Percentiles rank a stretch among this genome's conserved stretches.
These are phyloP conservation scores for Volvox reticuliferus DNA, from an alignment of 139 green algal species.

Conservation along the genomic window DNA sequence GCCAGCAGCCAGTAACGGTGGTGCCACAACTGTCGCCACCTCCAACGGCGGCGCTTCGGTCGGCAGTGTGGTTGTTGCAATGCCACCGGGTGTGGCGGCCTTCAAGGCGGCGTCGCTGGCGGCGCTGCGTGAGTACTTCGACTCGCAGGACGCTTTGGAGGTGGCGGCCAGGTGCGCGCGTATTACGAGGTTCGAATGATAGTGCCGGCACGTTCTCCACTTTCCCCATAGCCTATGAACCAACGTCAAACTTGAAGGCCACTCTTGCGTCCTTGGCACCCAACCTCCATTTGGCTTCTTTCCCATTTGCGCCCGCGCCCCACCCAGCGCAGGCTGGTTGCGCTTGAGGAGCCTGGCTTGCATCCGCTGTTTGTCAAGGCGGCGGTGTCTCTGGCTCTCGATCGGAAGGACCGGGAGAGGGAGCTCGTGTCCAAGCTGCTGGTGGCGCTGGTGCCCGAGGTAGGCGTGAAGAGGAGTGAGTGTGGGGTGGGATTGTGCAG, in stretches of 20 bases:
- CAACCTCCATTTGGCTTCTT: too few relatives aligned
- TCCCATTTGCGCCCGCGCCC: too few relatives aligned
- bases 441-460: conserved; percentile 72
- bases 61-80: not conserved
- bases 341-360: conserved; percentile 88
- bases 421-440: conserved; percentile 89
- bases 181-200: too few relatives aligned
- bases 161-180: not conserved
- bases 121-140: conserved; percentile 90
- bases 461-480: conserved; percentile 39
- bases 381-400: conserved; percentile 83
- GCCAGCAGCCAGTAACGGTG: not conserved
- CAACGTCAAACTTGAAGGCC: too few relatives aligned
- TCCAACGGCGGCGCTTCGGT: conserved; percentile 1
- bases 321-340: conserved; percentile 60
- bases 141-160: conserved; percentile 68
- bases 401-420: conserved; percentile 86
- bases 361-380: conserved; percentile 94
- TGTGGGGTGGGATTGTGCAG: too few relatives aligned
- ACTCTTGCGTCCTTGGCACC: too few relatives aligned
- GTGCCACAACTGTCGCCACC: not conserved
- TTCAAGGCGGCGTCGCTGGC: conserved; percentile 77
- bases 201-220: too few relatives aligned
- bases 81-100: conserved; percentile 56
- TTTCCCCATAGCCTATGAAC: too few relatives aligned